phyloP scores from a whole-genome alignment of 2,329 filamentous ascomycete species.

The Aspergillus piperis region DNA sequence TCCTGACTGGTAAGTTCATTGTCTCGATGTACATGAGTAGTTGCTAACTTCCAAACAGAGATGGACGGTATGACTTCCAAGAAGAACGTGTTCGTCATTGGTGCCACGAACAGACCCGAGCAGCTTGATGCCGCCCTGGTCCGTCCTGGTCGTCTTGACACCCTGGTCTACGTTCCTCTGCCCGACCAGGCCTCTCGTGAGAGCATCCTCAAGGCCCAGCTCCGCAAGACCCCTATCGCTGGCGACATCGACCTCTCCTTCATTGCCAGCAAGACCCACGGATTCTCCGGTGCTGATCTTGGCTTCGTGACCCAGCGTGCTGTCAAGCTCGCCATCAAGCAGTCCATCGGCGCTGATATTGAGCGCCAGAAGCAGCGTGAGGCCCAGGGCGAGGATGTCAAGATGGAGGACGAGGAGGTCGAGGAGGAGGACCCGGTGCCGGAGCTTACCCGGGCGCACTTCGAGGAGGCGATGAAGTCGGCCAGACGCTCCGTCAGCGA shows the following conservation, averaged over 20 bases:
- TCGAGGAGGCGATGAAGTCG: constrained; percentile 97
- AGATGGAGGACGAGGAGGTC: constrained; percentile 69
- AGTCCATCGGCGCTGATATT: constrained; percentile 86
- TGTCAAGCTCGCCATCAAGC: constrained; percentile 99
- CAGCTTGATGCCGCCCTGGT: constrained; percentile 97
- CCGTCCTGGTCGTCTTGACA: constrained; percentile 98
- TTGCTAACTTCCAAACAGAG: constrained; percentile 61
- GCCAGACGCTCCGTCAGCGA: constrained; percentile 93
- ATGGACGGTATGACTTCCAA: constrained; percentile 99
- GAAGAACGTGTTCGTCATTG: constrained; percentile 99
- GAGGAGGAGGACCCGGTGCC: constrained; percentile 84
- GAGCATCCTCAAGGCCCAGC: constrained; percentile 89
- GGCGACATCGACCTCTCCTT: constrained; percentile 82
- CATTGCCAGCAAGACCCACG: constrained; percentile 96
- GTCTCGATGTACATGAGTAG: neutral
- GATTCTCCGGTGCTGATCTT: constrained; percentile 99
- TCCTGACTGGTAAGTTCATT: constrained; percentile 76
- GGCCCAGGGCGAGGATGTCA: constrained; percentile 71
- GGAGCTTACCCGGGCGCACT: constrained; percentile 92
- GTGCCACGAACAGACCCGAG: constrained; percentile 97
- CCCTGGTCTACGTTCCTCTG: constrained; percentile 95
- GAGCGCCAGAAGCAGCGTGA: constrained; percentile 87
- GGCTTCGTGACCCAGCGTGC: constrained; percentile 98
- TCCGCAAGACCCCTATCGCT: constrained; percentile 95
- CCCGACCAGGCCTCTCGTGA: constrained; percentile 88